Base-by-base conservation (phyloP, 176 grass and related monocot species). In the Juncus inflexus region DNA sequence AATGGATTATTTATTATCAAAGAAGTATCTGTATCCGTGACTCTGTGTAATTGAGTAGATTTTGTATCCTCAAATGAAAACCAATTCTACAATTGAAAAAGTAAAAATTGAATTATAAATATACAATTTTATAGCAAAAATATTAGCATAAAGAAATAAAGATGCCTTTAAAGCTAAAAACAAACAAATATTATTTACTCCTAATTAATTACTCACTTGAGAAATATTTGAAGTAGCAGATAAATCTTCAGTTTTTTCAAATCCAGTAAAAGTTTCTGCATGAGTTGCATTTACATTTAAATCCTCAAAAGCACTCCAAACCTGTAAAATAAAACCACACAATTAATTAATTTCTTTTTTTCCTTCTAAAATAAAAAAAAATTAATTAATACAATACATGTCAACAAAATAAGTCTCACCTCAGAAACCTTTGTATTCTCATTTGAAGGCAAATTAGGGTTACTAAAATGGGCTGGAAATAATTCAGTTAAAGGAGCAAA, bases 11-110 rank as follows among this genome's bases (percentile, higher is more conserved):
- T 60, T 4, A 41, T 66, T 13, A 38, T 37, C 35, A 42, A 42
- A 47, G 68, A 64, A 55, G 74, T 51, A 55, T 73, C 58, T 45
- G 55, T 55, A 36, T 73, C 58, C 40, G 55, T 55, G 16, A 2
- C 37, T 75, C 65, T 67, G 61, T 41, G 52, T 63, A 43, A 28
- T 12, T 83, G 76, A 53, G 60, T 70, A 65, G 55, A 70, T 65
- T 37, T 79, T 7, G 41, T 45, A 77, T 79, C 72, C 62, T 85
- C 87, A 79, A 88, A 96, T 42, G 82, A 70, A 75, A 90, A 55
- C 87, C 91, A 91, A 39, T 73, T 55, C 82, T 96, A 51, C 6
- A 76, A 84, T 76, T 41, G 49, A 66, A 58, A 55, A 65, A 75
- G 10, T 53, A 8, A 49, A 63, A 12, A 74, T 64, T 13, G 19